Conservation (phyloP, 1,284 basidiomycete genomes). For the Retiboletus flavoniger region DNA sequence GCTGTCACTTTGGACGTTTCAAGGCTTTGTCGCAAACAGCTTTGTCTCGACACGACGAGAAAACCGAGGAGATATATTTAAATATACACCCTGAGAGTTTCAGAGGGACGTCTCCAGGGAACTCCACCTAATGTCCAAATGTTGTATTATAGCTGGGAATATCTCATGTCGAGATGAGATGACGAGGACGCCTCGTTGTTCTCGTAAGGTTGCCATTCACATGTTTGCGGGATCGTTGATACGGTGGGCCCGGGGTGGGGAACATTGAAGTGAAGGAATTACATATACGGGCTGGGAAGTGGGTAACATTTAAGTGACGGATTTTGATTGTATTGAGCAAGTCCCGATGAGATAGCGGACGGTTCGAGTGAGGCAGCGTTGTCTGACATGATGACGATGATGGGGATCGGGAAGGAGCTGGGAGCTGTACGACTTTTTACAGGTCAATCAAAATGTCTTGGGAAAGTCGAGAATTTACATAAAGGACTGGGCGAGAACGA, state of each 20-base stretch:
- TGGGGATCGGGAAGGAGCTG: not conserved
- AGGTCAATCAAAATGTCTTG: conserved; percentile 15
- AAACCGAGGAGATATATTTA: conserved; percentile 19
- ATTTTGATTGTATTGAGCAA: not conserved
- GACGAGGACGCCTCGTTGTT: not conserved
- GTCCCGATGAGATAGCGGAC: not conserved
- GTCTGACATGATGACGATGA: conserved; percentile 1
- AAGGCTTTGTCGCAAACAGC: conserved; percentile 14
- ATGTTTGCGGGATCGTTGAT: not conserved
- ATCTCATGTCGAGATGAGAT: conserved; percentile 1
- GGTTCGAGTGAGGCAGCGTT: not conserved
- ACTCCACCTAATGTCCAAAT: not conserved
- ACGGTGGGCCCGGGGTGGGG: not conserved
- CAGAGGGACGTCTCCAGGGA: conserved; percentile 1
- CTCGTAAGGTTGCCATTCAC: not conserved
- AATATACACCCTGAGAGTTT: conserved; percentile 8
- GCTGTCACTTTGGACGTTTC: conserved; percentile 16
- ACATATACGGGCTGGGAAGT: too few relatives aligned
- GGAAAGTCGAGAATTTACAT: conserved; percentile 31
- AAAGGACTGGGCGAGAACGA: conserved; percentile 15
- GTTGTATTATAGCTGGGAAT: not conserved
- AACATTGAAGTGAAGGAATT: too few relatives aligned
- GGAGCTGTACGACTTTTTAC: conserved; percentile 7
- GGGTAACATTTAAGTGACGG: not conserved
- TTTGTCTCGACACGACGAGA: conserved; percentile 3